Evolutionary conservation across 495 filamentous ascomycete species (phyloP), one percentile per base, ranked within the genome.

Genomic region (Penicillium cosmopolitanum): DNA sequence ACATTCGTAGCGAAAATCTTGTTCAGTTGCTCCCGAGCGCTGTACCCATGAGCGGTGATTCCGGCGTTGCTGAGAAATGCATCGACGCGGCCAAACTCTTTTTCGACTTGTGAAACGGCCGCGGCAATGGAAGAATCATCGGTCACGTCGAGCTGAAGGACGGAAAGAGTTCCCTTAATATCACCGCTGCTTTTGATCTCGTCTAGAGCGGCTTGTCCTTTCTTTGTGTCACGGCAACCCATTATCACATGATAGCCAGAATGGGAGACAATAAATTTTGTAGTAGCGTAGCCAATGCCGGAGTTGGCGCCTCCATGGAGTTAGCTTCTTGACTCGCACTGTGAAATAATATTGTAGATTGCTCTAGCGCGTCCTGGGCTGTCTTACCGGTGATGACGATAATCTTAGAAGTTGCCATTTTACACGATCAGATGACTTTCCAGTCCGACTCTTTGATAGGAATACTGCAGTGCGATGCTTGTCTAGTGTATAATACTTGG

Each of bases 21-120:
- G 16, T 43, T 51, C 18, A 75, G 55, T 10, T 57, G 58, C 8
- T 74, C 63, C 18, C 76, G 72, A 28, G 62, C 55, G 11, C 56
- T 58, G 6, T 61, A 44, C 0, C 36, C 35, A 2, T 36, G 31
- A 21, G 60, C 36, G 13, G 56, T 42, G 5, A 51, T 51, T 16
- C 68, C 75, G 16, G 77, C 76, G 43, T 76, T 79, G 58, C 67
- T 75, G 48, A 73, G 58, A 10, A 77, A 62, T 34, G 72, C 66
- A 58, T 76, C 71, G 15, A 77, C 60, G 2, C 60, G 64, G 10
- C 66, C 67, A 60, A 65, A 66, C 21, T 67, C 44, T 1, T 48
- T 11, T 11, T 44, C 25, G n/a, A 77, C 61, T 2, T 48, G 43
- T 4, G 51, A 40, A 0, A 69, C 67, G 1, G 72, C 72, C 25